These are phyloP conservation scores for Rhizophagus clarus DNA, from an alignment of 192 early-diverging fungal species.

Conservation along the genomic window DNA sequence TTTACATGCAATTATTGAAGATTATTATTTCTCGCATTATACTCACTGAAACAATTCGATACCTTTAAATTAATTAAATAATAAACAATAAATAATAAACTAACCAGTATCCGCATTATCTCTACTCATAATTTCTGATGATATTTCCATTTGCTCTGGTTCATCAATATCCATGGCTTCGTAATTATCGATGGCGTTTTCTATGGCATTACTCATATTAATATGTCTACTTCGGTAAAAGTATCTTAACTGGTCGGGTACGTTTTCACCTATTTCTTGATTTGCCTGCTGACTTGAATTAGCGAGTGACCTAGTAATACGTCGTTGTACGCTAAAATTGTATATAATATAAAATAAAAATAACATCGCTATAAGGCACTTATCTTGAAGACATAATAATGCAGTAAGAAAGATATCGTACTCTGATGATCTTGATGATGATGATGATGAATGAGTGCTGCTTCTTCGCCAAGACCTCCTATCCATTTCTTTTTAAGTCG, in stretches of 20 bases:
- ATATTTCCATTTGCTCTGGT: neutral
- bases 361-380: neutral
- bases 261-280: slow-evolving; percentile 2
- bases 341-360: neutral
- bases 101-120: neutral
- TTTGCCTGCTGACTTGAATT: neutral
- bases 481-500: slow-evolving; percentile 1
- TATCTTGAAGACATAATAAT: neutral
- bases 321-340: neutral
- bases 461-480: slow-evolving; percentile 2
- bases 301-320: slow-evolving; percentile 15
- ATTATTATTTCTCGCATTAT: neutral
- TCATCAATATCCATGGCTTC: slow-evolving; percentile 17
- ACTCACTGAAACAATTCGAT: neutral
- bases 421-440: slow-evolving; percentile 11
- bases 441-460: slow-evolving; percentile 9
- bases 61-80: neutral
- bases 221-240: neutral
- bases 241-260: slow-evolving; percentile 5
- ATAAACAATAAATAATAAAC: neutral
- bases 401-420: neutral
- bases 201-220: neutral
- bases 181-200: neutral
- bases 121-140: neutral
- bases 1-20: neutral